Base-by-base conservation (phyloP, 2,329 filamentous ascomycete genomes). In the Rhynchosporium secalis region DNA sequence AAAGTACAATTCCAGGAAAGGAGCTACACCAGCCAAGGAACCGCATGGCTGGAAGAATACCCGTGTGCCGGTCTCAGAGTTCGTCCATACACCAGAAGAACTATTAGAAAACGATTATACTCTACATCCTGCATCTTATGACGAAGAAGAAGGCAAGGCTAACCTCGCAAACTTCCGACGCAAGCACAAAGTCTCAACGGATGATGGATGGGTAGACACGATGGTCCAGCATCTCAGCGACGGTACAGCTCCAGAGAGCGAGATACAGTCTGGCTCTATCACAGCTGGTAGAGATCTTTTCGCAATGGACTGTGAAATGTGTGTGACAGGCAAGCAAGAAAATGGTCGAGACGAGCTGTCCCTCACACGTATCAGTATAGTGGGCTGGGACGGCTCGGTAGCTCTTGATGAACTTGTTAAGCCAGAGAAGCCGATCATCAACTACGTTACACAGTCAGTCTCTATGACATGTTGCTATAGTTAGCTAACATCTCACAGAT, bases 231-330 rank as follows among this genome's bases (percentile, higher is more conserved):
- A 76, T 47, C 77, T 92, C 7, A 83, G 87, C 52, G 88, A 91
- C 38, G 91, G 87, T 3, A 76, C 83, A 55, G 82, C 89, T 6
- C 85, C 88, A 2, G 89, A 92, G 56, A 75, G 77, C 4, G 85
- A 92, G 59, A 86, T 96, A 62, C 82, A 96, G 75, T 79, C 87
- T 69, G 94, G 92, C 60, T 94, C 92, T 75, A 79, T 96, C 62
- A 96, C 92, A 0, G 91, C 86, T 36, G 95, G 93, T 41, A 86
- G 92, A 65, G 83, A 88, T 43, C 79, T 97, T 10, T 79, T 96
- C 55, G 89, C 92, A 1, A 80, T 99, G 60, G 95, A 99, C 74
- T 99, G 95, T 76, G 95, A 99, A 76, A 99, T 99, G 95, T 96
- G 93, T 74, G 87, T 92, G 77, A 96, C 92, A 2, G 56, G 56